Evolutionary conservation across 257 asterid species (phyloP).

Genomic region (Primulina tabacum): DNA sequence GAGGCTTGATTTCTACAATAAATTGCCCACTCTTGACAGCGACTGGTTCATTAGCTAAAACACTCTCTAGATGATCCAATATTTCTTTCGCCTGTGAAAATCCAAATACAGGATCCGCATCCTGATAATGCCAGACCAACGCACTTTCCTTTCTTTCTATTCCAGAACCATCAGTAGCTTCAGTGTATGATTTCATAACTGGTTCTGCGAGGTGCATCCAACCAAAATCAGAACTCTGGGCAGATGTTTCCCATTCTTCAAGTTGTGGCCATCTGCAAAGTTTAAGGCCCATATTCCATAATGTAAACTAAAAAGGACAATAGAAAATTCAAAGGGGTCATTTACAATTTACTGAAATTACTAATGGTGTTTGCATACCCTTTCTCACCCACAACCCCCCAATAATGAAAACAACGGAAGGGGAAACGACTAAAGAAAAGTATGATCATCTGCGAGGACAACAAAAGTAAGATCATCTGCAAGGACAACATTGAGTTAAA

Average conservation of each 20-base stretch:
- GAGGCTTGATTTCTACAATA: slow-evolving; percentile 60
- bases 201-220: slow-evolving; percentile 60
- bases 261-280: slow-evolving; percentile 41
- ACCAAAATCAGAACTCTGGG: slow-evolving; percentile 45
- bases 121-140: slow-evolving; percentile 55
- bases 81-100: slow-evolving; percentile 55
- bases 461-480: background rate
- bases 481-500: background rate
- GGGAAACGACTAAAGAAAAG: too few species aligned
- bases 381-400: background rate
- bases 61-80: slow-evolving; percentile 59
- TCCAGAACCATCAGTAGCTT: slow-evolving; percentile 56
- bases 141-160: slow-evolving; percentile 53
- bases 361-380: background rate
- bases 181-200: slow-evolving; percentile 52
- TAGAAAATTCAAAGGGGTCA: background rate
- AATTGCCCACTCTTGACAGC: slow-evolving; percentile 57
- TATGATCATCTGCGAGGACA: background rate
- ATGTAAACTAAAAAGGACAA: background rate
- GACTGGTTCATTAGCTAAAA: slow-evolving; percentile 55
- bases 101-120: slow-evolving; percentile 51
- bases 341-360: background rate
- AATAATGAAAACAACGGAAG: too few species aligned
- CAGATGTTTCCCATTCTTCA: slow-evolving; percentile 42
- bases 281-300: slow-evolving; percentile 18